Evolutionary conservation across 208 protist genomes (phyloP), one percentile per base, ranked within the genome.

Genomic region (Spongospora subterranea): DNA sequence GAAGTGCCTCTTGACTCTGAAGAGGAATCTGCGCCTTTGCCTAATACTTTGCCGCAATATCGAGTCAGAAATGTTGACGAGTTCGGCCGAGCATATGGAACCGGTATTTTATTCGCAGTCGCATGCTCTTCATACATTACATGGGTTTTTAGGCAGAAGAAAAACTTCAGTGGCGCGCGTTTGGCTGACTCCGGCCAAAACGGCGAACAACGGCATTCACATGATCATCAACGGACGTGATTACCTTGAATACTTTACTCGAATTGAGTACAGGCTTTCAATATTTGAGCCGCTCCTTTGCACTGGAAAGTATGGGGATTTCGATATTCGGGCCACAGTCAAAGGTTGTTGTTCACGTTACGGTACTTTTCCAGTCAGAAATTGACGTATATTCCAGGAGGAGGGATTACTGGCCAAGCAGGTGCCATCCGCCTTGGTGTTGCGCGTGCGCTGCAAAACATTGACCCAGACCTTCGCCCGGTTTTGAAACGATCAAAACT

Each of bases 211-310:
- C 6, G 71, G 71, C 13, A 45, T 45, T 43, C n/a, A 35, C 6
- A 82, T 82, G 71, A 82, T n/a, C 6, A 82, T 82, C 71, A 82
- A 82, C 35, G 71, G 71, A n/a, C 71, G 71, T 45, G 35, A 82
- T n/a, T 82, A 82, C n/a, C 17, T 82, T 6, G 71, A 82, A 45
- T 82, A 82, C 71, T 82, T 82, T n/a, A 45, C 71, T 43, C 71
- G 71, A 13, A 35, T 45, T 82, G 40, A 45, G n/a, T n/a, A 82
- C 35, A 6, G 71, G 35, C 35, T 40, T 43, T 40, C 71, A n/a
- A 6, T 35, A 40, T 82, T 82, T 43, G 35, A 82, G 71, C 71
- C 71, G 17, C 71, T 82, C 11, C 71, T 82, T n/a, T 6, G 11
- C 35, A 82, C 71, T 6, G 71, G 71, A n/a, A 82, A 6, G 40